Conservation (phyloP, 108 stramenopile genomes). For the Mayamaea pseudoterrestris region DNA sequence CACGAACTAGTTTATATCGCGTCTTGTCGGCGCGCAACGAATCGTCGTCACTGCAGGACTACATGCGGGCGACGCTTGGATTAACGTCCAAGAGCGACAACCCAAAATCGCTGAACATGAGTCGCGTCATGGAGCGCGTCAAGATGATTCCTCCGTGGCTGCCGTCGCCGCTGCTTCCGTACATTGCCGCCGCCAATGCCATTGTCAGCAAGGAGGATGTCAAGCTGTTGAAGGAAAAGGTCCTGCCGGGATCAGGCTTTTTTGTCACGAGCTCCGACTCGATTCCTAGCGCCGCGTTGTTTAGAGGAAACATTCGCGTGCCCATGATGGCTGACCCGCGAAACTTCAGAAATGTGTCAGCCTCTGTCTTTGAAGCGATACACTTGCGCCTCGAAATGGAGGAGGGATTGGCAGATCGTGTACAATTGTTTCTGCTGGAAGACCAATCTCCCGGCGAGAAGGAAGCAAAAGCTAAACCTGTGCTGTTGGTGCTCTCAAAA, state of each 20-base stretch:
- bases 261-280: conserved; percentile 41
- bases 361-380: conserved; percentile 29
- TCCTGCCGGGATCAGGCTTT: conserved; percentile 38
- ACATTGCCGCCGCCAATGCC: conserved; percentile 19
- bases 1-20: conserved; percentile 6
- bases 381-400: conserved; percentile 23
- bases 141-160: conserved; percentile 56
- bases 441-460: conserved; percentile 32
- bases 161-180: conserved; percentile 40
- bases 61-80: conserved; percentile 4
- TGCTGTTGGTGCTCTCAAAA: conserved; percentile 39
- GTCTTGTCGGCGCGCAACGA: not conserved
- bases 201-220: conserved; percentile 25
- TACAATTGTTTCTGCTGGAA: conserved; percentile 52
- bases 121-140: conserved; percentile 17
- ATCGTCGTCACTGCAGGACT: conserved; percentile 6
- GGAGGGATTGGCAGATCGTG: conserved; percentile 18
- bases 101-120: conserved; percentile 5
- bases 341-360: conserved; percentile 2
- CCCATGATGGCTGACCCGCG: not conserved
- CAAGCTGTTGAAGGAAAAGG: conserved; percentile 33
- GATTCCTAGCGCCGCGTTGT: conserved; percentile 49
- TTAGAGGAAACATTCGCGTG: conserved; percentile 34
- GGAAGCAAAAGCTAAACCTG: conserved; percentile 28
- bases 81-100: not conserved